phyloP scores from a whole-genome alignment of 2,329 filamentous ascomycete genomes.

The Neonectria hederae region DNA sequence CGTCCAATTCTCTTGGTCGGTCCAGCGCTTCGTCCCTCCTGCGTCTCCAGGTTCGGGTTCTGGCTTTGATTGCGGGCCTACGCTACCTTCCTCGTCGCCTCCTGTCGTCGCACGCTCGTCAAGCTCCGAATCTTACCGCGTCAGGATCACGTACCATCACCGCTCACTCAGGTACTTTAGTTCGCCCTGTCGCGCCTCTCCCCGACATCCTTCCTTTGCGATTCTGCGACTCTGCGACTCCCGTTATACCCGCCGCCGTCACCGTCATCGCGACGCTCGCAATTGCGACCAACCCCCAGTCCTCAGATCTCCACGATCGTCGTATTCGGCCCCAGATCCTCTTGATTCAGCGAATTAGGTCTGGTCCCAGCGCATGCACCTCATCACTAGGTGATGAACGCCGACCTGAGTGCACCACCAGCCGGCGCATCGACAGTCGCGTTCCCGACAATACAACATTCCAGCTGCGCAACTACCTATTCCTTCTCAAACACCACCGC shows the following conservation, averaged over 20 bases:
- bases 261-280: constrained; percentile 27
- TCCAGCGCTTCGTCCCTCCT: constrained; percentile 6
- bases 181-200: constrained; percentile 17
- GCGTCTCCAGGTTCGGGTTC: not conserved
- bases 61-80: not conserved
- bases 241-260: constrained; percentile 11
- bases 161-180: constrained; percentile 15
- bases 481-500: constrained; percentile 39
- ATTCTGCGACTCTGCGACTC: constrained; percentile 13
- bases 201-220: not conserved
- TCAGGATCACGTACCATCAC: constrained; percentile 15
- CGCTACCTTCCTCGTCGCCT: constrained; percentile 3
- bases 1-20: constrained; percentile 12
- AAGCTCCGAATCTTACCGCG: constrained; percentile 13
- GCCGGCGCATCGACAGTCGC: constrained; percentile 39
- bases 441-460: constrained; percentile 37
- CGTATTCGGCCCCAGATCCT: constrained; percentile 33
- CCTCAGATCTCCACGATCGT: constrained; percentile 35
- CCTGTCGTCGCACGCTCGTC: constrained; percentile 3
- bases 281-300: constrained; percentile 30
- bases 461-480: constrained; percentile 47
- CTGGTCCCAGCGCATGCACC: constrained; percentile 42
- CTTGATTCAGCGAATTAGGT: constrained; percentile 31
- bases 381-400: constrained; percentile 44
- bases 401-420: constrained; percentile 34